Base-by-base conservation (phyloP, 2,329 filamentous ascomycete genomes). In the Ophiostoma quercus region DNA sequence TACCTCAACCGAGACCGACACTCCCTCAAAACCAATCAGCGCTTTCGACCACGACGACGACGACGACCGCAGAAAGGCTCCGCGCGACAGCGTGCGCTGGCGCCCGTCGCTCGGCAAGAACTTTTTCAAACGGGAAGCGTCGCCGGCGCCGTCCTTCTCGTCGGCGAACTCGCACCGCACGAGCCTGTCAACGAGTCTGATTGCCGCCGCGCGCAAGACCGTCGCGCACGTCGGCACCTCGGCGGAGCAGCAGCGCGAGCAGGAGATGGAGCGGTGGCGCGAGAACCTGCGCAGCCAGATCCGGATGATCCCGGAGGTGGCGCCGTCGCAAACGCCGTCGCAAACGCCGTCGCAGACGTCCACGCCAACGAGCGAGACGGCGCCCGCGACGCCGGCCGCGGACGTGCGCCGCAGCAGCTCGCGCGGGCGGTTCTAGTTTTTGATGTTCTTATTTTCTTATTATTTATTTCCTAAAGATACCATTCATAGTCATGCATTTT, bases 231-330 rank as follows among this genome's bases (percentile, higher is more conserved):
- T 37, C 47, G 62, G 67, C 67, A 76, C 67, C 11, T 16, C 54
- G n/a, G 29, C 62, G 8, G 32, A 39, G 62, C 34, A 65, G 34
- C 62, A 65, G 19, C 71, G 69, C n/a, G 69, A 69, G 67, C 75
- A 75, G 19, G 79, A 82, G 68, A 77, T 75, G 29, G 79, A 82
- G 66, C 76, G 76, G 72, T 75, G 78, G 71, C 75, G 78, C 29
- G 76, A 77, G 43, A 76, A 77, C 32, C 72, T 82, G 66, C 78
- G 78, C 73, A 77, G 76, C 57, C 77, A 77, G 29, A 81, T 81
- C 68, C 76, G 76, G 68, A 75, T 79, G 69, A 73, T 81, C 41
- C 75, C 75, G n/a, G 76, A 65, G 19, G 19, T 8, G 19, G 1
- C 29, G 8, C n/a, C 51, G 51, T 7, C 57, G 25, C 25, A 14